Percentiles rank a stretch among this genome's conserved stretches.
These are phyloP conservation scores for Fennellomyces sp. DNA, from an alignment of 371 early-diverging fungal species.

Conservation along the genomic window DNA sequence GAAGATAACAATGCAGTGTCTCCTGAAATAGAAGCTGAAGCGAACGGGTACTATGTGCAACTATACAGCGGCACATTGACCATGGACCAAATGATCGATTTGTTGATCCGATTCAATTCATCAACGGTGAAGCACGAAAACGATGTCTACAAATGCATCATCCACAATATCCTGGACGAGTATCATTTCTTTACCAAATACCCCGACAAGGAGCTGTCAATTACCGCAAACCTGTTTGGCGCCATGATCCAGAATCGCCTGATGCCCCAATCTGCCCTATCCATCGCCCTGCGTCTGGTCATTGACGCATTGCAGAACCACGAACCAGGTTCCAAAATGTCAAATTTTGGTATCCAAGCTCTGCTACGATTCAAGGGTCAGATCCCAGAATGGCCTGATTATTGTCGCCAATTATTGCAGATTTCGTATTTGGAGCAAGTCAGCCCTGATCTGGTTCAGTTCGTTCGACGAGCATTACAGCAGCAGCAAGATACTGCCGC, in stretches of 20 bases:
- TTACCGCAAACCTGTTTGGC: constrained; percentile 91
- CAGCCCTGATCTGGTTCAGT: constrained; percentile 75
- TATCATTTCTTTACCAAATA: constrained; percentile 92
- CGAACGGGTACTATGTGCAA: constrained; percentile 75
- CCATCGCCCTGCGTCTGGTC: constrained; percentile 82
- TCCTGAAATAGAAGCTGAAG: constrained; percentile 71
- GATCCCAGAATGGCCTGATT: constrained; percentile 90
- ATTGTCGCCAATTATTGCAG: constrained; percentile 79
- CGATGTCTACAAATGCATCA: constrained; percentile 82
- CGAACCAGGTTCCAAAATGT: constrained; percentile 81
- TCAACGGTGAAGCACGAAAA: constrained; percentile 71
- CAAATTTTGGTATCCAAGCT: constrained; percentile 89
- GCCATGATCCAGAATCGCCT: constrained; percentile 84
- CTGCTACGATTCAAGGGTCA: constrained; percentile 82
- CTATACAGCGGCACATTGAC: constrained; percentile 79
- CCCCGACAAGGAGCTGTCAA: constrained; percentile 89
- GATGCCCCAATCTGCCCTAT: constrained; percentile 73
- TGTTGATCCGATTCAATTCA: constrained; percentile 70
- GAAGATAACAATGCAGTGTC: neutral
- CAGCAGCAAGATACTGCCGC: neutral
- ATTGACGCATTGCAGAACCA: constrained; percentile 80
- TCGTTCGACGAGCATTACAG: constrained; percentile 23
- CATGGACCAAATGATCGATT: constrained; percentile 75
- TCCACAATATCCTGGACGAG: constrained; percentile 91
- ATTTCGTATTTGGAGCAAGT: constrained; percentile 78